Conservation (phyloP, 257 asterid genomes). For the Scutellaria galericulata region DNA sequence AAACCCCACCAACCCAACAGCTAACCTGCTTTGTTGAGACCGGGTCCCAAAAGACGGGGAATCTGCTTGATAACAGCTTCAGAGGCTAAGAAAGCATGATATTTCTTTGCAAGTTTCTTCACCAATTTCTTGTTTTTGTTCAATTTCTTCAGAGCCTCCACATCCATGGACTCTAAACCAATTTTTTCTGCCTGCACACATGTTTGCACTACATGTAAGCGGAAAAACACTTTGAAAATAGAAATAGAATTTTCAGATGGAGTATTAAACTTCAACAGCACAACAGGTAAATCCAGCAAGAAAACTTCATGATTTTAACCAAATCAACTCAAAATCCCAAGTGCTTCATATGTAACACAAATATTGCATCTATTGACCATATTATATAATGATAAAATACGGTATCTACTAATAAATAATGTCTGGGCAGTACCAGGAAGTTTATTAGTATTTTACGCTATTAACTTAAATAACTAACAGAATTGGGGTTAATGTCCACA, state of each 20-base stretch:
- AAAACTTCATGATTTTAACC: neutral
- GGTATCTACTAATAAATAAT: too few relatives aligned
- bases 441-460: too few relatives aligned
- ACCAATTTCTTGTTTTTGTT: slow-evolving; percentile 61
- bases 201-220: neutral
- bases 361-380: neutral
- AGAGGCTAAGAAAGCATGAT: slow-evolving; percentile 60
- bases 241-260: too few relatives aligned
- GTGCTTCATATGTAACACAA: neutral
- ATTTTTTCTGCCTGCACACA: slow-evolving; percentile 48
- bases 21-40: slow-evolving; percentile 63
- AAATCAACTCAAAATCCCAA: neutral
- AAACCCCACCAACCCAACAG: neutral
- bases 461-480: neutral
- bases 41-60: slow-evolving; percentile 62
- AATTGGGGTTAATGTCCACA: neutral
- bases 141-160: slow-evolving; percentile 55
- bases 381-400: neutral
- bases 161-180: slow-evolving; percentile 62
- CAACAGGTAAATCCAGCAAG: neutral
- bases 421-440: too few relatives aligned
- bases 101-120: slow-evolving; percentile 60
- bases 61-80: slow-evolving; percentile 62
- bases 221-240: neutral
- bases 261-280: too few relatives aligned